Evolutionary conservation across 2,329 filamentous ascomycete species (phyloP).

Genomic region (Calonectria pauciramosa): DNA sequence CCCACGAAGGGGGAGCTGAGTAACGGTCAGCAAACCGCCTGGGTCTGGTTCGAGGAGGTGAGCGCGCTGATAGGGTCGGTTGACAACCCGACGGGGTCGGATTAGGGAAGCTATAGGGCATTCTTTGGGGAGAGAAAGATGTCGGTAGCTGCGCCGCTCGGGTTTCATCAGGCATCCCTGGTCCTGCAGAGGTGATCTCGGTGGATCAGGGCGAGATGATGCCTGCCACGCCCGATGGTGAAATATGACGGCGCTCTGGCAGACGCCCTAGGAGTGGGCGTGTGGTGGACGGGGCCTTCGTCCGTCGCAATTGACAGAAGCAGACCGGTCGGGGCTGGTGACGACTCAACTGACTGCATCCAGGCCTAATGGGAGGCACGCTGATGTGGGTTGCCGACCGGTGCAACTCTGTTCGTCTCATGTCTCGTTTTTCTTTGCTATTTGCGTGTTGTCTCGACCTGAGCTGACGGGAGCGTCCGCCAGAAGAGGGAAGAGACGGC

Average conservation of each 20-base stretch:
- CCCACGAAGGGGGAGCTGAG: constrained; percentile 35
- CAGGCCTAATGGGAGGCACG: constrained; percentile 17
- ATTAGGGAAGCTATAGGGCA: constrained; percentile 29
- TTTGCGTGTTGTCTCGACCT: neutral
- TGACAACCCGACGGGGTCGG: constrained; percentile 25
- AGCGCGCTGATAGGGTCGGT: constrained; percentile 35
- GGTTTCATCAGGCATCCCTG: constrained; percentile 38
- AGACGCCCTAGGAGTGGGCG: neutral
- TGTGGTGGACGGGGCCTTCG: neutral
- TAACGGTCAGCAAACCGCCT: constrained; percentile 26
- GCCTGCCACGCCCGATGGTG: constrained; percentile 28
- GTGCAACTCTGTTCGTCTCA: constrained; percentile 23
- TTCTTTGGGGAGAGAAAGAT: constrained; percentile 25
- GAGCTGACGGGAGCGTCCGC: constrained; percentile 17
- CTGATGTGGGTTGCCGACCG: constrained; percentile 19
- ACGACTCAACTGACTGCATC: constrained; percentile 21
- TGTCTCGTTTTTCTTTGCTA: constrained; percentile 17
- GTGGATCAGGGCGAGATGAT: constrained; percentile 28
- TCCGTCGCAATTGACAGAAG: constrained; percentile 13
- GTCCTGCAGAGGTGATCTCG: constrained; percentile 39
- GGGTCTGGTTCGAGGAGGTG: constrained; percentile 2
- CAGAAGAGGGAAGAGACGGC: neutral
- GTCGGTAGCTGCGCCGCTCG: constrained; percentile 24
- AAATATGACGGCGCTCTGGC: constrained; percentile 28
- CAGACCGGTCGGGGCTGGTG: constrained; percentile 39